Base-by-base conservation (phyloP, 2,329 filamentous ascomycete species). In the Aspergillus vadensis region DNA sequence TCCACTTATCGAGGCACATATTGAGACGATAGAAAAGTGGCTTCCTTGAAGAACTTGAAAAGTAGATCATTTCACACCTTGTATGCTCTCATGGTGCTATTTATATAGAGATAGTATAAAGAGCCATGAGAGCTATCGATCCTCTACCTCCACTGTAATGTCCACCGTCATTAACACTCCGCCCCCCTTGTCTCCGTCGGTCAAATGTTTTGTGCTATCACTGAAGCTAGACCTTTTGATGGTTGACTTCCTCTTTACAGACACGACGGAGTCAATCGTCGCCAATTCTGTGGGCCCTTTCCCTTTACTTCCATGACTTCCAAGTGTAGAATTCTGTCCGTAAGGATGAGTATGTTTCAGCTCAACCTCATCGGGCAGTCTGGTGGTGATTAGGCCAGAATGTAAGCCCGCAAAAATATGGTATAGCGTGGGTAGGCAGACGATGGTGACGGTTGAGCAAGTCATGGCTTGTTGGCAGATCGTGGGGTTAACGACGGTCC, bases 341-440 rank as follows among this genome's bases (percentile, higher is more conserved):
- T 63, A 63, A 9, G 60, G 56, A 10, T 56, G 54, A 2, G 60
- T 57, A 12, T 56, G 59, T 6, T 55, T 48, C 36, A 68, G 61
- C 43, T 65, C 63, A 19, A 63, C 41, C 6, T 60, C 60, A 12
- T 65, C 62, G 10, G 65, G 58, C n/a, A 64, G 54, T 12, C 53
- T 60, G 1, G 67, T 68, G 6, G 66, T 65, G 27, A 60, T 63
- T 1, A 70, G 55, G 7, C 65, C 64, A 4, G 68, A 69, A 47
- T 68, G 62, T 0, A 72, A 57, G 17, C 69, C 68, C 14, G 68
- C 66, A 38, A 69, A 68, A 12, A 72, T 67, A 47, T 69, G 68
- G 57, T 67, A 69, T 14, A 70, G 57, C 1, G 68, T 70, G 9
- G 70, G 70, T 17, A 71, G 47, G 41, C 69, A 70, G 23, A 69